Evolutionary conservation across 352 stramenopile genomes (phyloP), one percentile per base, ranked within the genome.

Genomic region (Pythium rishiriense): DNA sequence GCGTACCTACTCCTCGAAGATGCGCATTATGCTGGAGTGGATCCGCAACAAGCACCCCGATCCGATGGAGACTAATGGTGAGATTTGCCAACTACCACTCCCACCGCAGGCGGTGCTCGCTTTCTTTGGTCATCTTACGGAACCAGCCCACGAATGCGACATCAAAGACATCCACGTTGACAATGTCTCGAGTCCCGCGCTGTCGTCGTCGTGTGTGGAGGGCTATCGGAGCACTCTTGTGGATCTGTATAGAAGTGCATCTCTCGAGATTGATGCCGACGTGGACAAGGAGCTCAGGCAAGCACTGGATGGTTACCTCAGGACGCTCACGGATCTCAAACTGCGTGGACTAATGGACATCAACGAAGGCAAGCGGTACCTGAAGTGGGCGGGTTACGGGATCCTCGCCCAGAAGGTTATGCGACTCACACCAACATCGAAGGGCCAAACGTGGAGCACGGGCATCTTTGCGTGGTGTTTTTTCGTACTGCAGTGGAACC

Each of bases 401-500:
- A 5, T 66, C 0, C 22, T 60, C 3, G 50, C 50, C 2, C 24
- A 4, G 22, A 61, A 66, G 28, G 24, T 66, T 1, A 55, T 66
- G 28, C 39, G 26, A 49, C n/a, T 35, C 2, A 60, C 25, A 22
- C 49, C 59, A n/a, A n/a, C 10, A 3, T 7, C 10, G 15, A 66
- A 54, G 2, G 49, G 49, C 4, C 48, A 66, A 26, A 33, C 21
- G 6, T 57, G 58, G 39, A 29, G 25, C 19, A 56, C 28, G 3
- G 17, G 1, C 4, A 31, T 62, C n/a, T 60, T 61, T 48, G 21
- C 35, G 33, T 67, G 60, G 60, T 39, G 26, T 15, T 66, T 37
- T 25, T 67, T 62, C 19, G 60, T 67, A 3, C 26, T 67, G 1
- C 47, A 50, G 60, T 67, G 60, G 50, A 67, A 57, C 24, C 52